Evolutionary conservation across 2,329 filamentous ascomycete genomes (phyloP), one percentile per base, ranked within the genome.

Genomic region (Dendryphion nanum): DNA sequence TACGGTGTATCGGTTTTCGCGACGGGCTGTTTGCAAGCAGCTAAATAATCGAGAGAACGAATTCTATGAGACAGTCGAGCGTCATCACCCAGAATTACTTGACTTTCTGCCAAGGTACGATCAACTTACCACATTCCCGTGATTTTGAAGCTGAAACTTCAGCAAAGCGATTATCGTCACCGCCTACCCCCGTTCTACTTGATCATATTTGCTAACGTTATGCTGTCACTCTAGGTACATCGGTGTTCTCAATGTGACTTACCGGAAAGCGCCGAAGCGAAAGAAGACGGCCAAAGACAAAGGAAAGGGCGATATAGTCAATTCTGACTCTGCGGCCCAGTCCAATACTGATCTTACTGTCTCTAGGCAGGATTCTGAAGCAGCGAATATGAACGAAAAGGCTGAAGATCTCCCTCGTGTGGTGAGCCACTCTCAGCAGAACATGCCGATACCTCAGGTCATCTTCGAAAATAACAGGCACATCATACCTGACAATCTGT

Each of bases 31-130:
- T 8, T 98, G 93, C 75, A 98, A 98, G 69, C 89, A 96, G 69
- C 78, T 98, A 59, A 98, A 95, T 66, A 98, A 95, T 64, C 81
- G 91, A 57, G 93, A 98, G 63, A 98, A 98, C 67, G 89, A 95
- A 68, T 98, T 98, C 63, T 98, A 98, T 66, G 93, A 98, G 68
- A 93, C 85, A 38, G 88, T 97, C 55, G 93, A 98, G 71, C 82
- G 81, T 57, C 82, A 88, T 51, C 91, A 98, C 66, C 87, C 89
- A 48, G 86, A 95, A 60, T 76, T 98, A 56, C 72, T 98, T 42
- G 82, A 86, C 29, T 98, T 97, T 62, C 75, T 98, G 48, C 93
- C 93, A 48, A 89, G 90, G 66, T 69, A 67, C 48, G 67, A 47
- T 31, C 13, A 30, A 45, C 40, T 41, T 44, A 30, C 37, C 38